Evolutionary conservation across 768 basidiomycete genomes (phyloP).

Genomic region (Lanmaoa pseudosensibilis): DNA sequence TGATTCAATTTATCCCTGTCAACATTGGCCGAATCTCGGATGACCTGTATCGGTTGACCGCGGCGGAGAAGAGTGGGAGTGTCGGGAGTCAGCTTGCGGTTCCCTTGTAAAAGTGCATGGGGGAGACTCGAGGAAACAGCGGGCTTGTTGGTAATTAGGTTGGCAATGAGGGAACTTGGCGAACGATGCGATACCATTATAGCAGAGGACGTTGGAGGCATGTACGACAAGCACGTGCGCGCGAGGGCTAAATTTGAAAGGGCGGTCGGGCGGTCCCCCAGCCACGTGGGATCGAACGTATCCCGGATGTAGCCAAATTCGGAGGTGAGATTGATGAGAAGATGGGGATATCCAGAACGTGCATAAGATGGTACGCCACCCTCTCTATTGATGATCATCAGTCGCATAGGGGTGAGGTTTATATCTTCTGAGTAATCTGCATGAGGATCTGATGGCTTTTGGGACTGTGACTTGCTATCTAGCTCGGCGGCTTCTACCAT

Average conservation of each 20-base stretch:
- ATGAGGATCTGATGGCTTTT: conserved; percentile 33
- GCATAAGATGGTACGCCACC: conserved; percentile 98
- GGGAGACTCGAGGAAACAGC: conserved; percentile 94
- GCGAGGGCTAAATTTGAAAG: conserved; percentile 85
- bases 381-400: conserved; percentile 97
- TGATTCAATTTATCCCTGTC: conserved; percentile 72
- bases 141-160: conserved; percentile 97
- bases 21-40: conserved; percentile 67
- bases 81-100: conserved; percentile 80
- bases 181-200: conserved; percentile 98
- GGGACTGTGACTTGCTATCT: conserved; percentile 43
- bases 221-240: conserved; percentile 81
- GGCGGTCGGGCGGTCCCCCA: conserved; percentile 74
- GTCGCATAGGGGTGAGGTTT: conserved; percentile 89
- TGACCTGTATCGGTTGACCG: conserved; percentile 82
- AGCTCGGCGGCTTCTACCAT: conserved; percentile 62
- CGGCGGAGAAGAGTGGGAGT: conserved; percentile 92
- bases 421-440: conserved; percentile 50
- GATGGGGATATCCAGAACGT: conserved; percentile 89
- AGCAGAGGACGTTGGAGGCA: conserved; percentile 92
- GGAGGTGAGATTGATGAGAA: conserved; percentile 89
- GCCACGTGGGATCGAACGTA: conserved; percentile 82
- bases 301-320: conserved; percentile 83
- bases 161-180: conserved; percentile 91
- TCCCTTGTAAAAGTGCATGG: conserved; percentile 86